A percentile compares a stretch with the other conserved stretches of the same genome.
Evolutionary conservation across 2,329 filamentous ascomycete genomes (phyloP).

Genomic region (Alternaria ventricosa): DNA sequence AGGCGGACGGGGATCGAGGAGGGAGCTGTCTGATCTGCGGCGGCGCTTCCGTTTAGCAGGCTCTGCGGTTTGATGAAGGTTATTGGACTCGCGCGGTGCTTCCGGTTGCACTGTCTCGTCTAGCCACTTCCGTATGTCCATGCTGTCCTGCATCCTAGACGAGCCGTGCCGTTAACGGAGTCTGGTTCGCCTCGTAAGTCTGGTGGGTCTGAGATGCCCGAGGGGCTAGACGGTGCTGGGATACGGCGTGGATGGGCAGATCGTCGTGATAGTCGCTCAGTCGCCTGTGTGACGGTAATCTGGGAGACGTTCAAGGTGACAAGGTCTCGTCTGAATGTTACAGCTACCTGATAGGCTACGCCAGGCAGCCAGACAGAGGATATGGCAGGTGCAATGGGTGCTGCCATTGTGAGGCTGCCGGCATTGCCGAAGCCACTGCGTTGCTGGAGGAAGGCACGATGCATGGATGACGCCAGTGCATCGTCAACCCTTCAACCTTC

Average conservation of each 20-base stretch:
- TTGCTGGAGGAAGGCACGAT: constrained; percentile 12
- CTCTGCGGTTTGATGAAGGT: constrained; percentile 4
- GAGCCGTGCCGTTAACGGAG: constrained; percentile 25
- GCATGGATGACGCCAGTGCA: not conserved
- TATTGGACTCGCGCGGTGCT: constrained; percentile 30
- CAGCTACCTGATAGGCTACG: not conserved
- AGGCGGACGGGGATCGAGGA: constrained; percentile 35
- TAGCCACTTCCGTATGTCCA: constrained; percentile 57
- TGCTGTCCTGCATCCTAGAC: constrained; percentile 31
- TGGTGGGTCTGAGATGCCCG: constrained; percentile 9
- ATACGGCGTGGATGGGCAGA: constrained; percentile 25
- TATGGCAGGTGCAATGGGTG: not conserved
- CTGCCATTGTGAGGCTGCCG: not conserved
- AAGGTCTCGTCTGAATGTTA: not conserved
- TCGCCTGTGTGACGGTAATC: constrained; percentile 29
- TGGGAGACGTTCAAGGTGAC: constrained; percentile 1
- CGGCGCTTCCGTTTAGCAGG: constrained; percentile 29
- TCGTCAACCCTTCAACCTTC: not conserved
- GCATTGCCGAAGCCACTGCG: not conserved
- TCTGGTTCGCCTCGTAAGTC: constrained; percentile 8
- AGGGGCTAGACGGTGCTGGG: constrained; percentile 31
- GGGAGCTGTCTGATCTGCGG: constrained; percentile 49
- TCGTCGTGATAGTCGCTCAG: constrained; percentile 19
- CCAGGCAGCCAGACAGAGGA: not conserved
- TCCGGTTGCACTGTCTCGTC: constrained; percentile 49